phyloP scores from a whole-genome alignment of 192 early-diverging fungal genomes.

The Gaertneriomyces sp. region DNA sequence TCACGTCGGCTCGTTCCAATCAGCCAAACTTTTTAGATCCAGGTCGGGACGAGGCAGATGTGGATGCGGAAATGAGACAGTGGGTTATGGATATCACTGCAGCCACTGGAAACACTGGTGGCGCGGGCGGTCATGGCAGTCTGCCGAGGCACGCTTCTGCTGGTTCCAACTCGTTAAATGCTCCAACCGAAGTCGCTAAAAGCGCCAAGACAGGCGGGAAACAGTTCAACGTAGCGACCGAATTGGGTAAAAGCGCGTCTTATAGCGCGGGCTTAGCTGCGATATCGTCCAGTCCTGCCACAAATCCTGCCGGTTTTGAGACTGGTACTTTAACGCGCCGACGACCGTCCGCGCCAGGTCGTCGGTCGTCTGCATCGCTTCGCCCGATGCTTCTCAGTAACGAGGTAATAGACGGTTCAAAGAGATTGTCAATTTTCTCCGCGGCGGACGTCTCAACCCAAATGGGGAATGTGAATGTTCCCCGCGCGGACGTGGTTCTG shows the following conservation, averaged over 20 bases:
- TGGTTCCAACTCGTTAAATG: neutral
- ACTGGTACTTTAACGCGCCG: neutral
- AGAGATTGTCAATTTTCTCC: neutral
- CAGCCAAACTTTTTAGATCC: conserved; percentile 13
- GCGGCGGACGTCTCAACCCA: neutral
- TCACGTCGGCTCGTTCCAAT: conserved; percentile 12
- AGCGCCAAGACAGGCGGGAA: neutral
- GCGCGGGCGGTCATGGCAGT: neutral
- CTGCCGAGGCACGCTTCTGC: conserved; percentile 5
- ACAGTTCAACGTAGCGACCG: neutral
- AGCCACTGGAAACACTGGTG: conserved; percentile 3
- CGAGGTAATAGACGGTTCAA: neutral
- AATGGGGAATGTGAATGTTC: neutral
- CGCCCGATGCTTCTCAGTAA: neutral
- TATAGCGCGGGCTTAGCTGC: neutral
- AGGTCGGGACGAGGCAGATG: conserved; percentile 14
- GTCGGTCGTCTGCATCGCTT: neutral
- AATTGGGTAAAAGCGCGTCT: neutral
- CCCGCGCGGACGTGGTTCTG: neutral
- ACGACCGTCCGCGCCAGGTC: neutral
- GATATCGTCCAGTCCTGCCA: neutral
- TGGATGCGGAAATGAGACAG: conserved; percentile 27
- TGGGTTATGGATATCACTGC: conserved; percentile 26
- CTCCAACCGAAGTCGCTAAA: neutral
- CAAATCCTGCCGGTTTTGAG: too few species aligned